Conservation (phyloP, 441 rosid species). For the Macaranga tanarius region DNA sequence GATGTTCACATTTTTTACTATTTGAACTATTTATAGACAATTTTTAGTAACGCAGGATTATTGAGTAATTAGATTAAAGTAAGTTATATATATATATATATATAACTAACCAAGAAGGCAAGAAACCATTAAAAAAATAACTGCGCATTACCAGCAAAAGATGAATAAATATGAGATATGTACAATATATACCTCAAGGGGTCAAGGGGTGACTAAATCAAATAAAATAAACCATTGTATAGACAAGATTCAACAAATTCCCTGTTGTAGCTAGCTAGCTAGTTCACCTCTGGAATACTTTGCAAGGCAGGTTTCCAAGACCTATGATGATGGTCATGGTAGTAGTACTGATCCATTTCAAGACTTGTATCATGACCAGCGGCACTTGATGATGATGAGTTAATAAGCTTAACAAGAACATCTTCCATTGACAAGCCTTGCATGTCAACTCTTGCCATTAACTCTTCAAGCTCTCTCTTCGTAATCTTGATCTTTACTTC, state of each 20-base stretch:
- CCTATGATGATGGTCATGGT: slow-evolving; percentile 23
- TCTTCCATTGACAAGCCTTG: slow-evolving; percentile 42
- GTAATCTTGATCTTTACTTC: slow-evolving; percentile 56
- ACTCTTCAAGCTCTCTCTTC: slow-evolving; percentile 48
- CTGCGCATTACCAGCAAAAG: neutral
- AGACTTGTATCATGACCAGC: neutral
- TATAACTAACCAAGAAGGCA: too few relatives aligned
- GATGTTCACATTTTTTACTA: too few relatives aligned
- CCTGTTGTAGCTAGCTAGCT: neutral
- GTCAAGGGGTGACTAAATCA: neutral
- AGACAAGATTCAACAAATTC: neutral
- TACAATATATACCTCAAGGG: neutral
- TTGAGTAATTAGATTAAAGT: too few relatives aligned
- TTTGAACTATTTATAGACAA: too few relatives aligned
- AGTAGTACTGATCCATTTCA: neutral
- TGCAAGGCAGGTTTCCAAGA: slow-evolving; percentile 50
- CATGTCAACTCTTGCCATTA: slow-evolving; percentile 32
- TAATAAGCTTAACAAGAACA: slow-evolving; percentile 27
- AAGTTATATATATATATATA: too few relatives aligned
- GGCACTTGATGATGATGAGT: neutral
- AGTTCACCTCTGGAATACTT: slow-evolving; percentile 49
- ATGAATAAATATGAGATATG: neutral
- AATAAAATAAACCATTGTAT: too few relatives aligned
- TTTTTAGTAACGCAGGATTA: too few relatives aligned
- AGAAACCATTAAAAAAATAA: neutral